A percentile compares a stretch with the other conserved stretches of the same genome.
Evolutionary conservation across 768 basidiomycete genomes (phyloP).

Genomic region (Lactarius indigo): DNA sequence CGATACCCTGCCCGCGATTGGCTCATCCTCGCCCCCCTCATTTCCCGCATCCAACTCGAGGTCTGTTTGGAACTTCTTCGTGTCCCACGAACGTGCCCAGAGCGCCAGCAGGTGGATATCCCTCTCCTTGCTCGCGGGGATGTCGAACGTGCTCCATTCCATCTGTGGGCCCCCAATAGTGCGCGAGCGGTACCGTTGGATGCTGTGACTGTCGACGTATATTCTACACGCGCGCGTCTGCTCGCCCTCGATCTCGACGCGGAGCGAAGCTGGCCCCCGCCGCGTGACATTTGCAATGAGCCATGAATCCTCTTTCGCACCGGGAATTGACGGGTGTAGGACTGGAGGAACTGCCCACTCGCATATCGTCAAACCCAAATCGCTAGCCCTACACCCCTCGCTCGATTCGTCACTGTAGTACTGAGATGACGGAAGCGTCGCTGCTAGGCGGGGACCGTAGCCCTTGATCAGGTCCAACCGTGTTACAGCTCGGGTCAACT

Average conservation of each 20-base stretch:
- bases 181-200: constrained; percentile 16
- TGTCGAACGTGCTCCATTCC: constrained; percentile 15
- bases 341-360: constrained; percentile 41
- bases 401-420: constrained; percentile 31
- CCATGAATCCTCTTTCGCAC: constrained; percentile 34
- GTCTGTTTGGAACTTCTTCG: constrained; percentile 17
- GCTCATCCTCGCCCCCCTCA: neutral
- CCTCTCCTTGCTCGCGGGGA: constrained; percentile 16
- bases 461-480: constrained; percentile 42
- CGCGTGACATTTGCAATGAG: constrained; percentile 42
- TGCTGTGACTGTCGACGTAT: constrained; percentile 44
- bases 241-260: constrained; percentile 47
- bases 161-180: neutral
- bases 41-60: constrained; percentile 4
- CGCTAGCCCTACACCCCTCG: constrained; percentile 32
- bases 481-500: constrained; percentile 39
- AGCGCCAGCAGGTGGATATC: constrained; percentile 1
- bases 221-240: constrained; percentile 66
- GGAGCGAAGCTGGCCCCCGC: constrained; percentile 43
- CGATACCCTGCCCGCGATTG: constrained; percentile 16
- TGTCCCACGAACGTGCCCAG: constrained; percentile 22
- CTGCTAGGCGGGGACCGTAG: constrained; percentile 42
- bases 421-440: constrained; percentile 51
- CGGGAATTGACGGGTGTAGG: constrained; percentile 40
- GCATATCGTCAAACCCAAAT: constrained; percentile 44